Evolutionary conservation across 768 basidiomycete species (phyloP).

Genomic region (Amanita pseudoporphyria): DNA sequence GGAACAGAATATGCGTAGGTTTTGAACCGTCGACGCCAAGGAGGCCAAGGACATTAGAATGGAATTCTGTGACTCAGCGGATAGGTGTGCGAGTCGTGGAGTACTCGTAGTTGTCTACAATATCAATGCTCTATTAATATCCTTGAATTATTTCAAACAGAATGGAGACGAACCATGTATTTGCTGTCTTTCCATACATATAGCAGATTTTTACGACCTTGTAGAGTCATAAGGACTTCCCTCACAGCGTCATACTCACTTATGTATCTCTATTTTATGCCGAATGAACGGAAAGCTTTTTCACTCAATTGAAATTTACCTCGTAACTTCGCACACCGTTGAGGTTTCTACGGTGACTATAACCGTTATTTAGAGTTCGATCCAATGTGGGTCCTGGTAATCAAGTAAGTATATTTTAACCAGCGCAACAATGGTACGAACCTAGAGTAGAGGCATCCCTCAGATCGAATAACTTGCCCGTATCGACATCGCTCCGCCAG

Average conservation of each 20-base stretch:
- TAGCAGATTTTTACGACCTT: constrained; percentile 59
- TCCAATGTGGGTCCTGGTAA: constrained; percentile 35
- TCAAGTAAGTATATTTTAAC: not conserved
- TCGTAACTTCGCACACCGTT: constrained; percentile 25
- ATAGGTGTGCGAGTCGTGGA: constrained; percentile 58
- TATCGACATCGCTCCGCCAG: constrained; percentile 42
- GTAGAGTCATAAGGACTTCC: constrained; percentile 66
- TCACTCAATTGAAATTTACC: constrained; percentile 18
- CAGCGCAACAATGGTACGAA: constrained; percentile 14
- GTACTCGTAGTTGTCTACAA: constrained; percentile 38
- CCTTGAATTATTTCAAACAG: not conserved
- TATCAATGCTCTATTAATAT: not conserved
- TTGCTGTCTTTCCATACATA: constrained; percentile 27
- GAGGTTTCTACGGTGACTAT: constrained; percentile 26
- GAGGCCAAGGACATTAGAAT: constrained; percentile 48
- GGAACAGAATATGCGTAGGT: constrained; percentile 52
- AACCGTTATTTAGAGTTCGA: constrained; percentile 23
- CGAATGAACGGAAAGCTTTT: not conserved
- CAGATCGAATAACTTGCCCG: constrained; percentile 42
- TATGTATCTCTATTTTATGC: constrained; percentile 46
- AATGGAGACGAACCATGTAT: constrained; percentile 20
- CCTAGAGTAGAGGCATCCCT: constrained; percentile 70
- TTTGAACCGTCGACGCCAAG: constrained; percentile 51
- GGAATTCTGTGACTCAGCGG: constrained; percentile 56
- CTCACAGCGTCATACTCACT: constrained; percentile 69